Evolutionary conservation across 192 early-diverging fungal species (phyloP).

Genomic region (Coemansia umbellata): DNA sequence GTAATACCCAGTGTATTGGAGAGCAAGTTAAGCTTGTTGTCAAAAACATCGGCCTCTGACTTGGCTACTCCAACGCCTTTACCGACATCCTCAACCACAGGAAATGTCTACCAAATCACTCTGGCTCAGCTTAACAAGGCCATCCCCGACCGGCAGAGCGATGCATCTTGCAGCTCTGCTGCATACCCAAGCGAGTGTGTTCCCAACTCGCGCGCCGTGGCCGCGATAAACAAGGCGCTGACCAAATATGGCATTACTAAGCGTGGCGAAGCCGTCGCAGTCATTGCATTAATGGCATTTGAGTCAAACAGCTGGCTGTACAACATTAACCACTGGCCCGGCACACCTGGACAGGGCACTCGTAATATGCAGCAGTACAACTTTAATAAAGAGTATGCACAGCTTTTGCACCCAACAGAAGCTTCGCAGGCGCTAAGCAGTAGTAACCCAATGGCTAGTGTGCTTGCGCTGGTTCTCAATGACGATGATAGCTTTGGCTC

Average conservation of each 20-base stretch:
- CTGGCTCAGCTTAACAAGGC: neutral
- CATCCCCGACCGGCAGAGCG: neutral
- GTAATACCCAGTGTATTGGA: neutral
- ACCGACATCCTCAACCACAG: neutral
- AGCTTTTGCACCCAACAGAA: conserved; percentile 9
- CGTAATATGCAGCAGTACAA: conserved; percentile 31
- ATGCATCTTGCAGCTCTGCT: neutral
- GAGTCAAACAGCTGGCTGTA: conserved; percentile 32
- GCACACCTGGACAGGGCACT: conserved; percentile 25
- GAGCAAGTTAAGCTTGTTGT: neutral
- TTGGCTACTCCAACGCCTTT: neutral
- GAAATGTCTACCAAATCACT: neutral
- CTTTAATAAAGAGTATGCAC: conserved; percentile 22
- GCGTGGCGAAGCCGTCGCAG: conserved; percentile 28
- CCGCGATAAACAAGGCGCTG: conserved; percentile 16
- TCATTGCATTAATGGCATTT: conserved; percentile 23
- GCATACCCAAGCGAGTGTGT: conserved; percentile 6
- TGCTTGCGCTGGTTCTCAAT: conserved; percentile 36
- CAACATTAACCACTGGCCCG: conserved; percentile 22
- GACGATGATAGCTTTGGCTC: conserved; percentile 50
- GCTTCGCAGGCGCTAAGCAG: no score
- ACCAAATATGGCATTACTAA: conserved; percentile 18
- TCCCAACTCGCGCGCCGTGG: conserved; percentile 16
- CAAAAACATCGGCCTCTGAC: neutral
- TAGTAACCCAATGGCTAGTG: no score